Conservation (phyloP, 2,329 filamentous ascomycete genomes). For the Neoarthrinium moseri region DNA sequence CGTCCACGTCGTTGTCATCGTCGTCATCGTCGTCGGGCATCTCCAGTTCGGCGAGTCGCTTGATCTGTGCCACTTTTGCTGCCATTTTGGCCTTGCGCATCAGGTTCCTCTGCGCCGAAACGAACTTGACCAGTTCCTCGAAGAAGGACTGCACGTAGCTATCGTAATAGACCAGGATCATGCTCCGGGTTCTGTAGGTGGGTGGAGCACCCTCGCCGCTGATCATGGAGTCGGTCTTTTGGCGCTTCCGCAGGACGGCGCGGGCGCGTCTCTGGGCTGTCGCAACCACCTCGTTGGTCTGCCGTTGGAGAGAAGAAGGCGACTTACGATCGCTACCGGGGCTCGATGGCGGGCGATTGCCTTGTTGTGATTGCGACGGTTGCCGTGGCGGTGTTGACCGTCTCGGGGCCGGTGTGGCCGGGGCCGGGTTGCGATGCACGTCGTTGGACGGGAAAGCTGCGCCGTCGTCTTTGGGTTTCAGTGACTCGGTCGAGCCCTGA, state of each 20-base stretch:
- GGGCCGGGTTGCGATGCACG: conserved; percentile 8
- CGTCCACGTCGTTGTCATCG: conserved; percentile 30
- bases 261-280: conserved; percentile 45
- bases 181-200: conserved; percentile 68
- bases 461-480: conserved; percentile 48
- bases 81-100: conserved; percentile 88
- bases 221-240: conserved; percentile 50
- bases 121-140: conserved; percentile 77
- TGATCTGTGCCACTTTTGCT: conserved; percentile 67
- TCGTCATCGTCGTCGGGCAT: conserved; percentile 49
- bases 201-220: conserved; percentile 46
- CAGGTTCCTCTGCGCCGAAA: conserved; percentile 77
- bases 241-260: conserved; percentile 47
- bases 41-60: conserved; percentile 58
- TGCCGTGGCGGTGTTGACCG: conserved; percentile 6
- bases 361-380: conserved; percentile 1
- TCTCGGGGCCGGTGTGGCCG: background rate
- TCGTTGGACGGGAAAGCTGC: conserved; percentile 17
- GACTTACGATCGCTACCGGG: conserved; percentile 33
- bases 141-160: conserved; percentile 81
- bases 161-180: conserved; percentile 91
- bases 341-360: conserved; percentile 23
- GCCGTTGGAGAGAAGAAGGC: conserved; percentile 34
- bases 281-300: conserved; percentile 43
- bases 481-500: conserved; percentile 52